These are phyloP conservation scores for Fusarium sacchari DNA, from an alignment of 2,329 filamentous ascomycete genomes.

Conservation along the genomic window DNA sequence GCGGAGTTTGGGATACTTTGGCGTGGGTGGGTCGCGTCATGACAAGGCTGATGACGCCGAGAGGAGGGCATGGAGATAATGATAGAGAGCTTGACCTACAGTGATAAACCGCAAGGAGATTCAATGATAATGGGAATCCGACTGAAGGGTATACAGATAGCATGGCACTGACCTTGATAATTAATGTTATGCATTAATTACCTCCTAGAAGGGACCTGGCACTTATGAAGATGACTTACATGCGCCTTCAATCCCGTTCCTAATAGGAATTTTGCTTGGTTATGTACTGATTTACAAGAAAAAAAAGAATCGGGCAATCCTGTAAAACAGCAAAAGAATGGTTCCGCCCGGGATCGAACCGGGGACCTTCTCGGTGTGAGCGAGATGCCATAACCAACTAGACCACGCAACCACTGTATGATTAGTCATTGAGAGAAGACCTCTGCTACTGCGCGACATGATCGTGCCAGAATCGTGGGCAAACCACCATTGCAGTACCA, in stretches of 20 bases:
- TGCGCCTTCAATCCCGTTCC: no score
- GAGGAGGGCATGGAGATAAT: background rate
- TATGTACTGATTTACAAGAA: no score
- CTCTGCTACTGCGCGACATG: accelerated
- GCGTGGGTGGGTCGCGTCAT: background rate
- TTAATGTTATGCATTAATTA: no score
- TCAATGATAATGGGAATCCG: background rate
- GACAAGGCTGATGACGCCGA: background rate
- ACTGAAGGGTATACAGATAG: no score
- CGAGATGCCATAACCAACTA: constrained; percentile 33
- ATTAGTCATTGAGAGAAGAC: background rate
- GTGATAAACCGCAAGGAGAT: no score
- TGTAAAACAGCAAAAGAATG: background rate
- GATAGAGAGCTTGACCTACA: background rate
- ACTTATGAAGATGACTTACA: no score
- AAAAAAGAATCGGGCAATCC: accelerated
- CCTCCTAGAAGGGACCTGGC: no score
- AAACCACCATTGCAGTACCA: accelerated
- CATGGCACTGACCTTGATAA: no score
- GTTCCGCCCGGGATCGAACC: constrained; percentile 29
- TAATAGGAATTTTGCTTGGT: no score
- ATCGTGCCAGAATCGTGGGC: background rate
- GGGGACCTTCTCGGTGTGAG: constrained; percentile 32
- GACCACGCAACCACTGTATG: constrained; percentile 7
- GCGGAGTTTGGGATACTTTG: background rate